Percentiles rank a stretch among this genome's conserved stretches.
phyloP scores from a whole-genome alignment of 176 grass and related monocot genomes.

The maize (Zea mays) region Zm-B73-REFERENCE-NAM-5.0 NC_050102.1:128306501-128307000 shows the following conservation, averaged over 20 bases:
- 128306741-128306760: constrained; percentile 26
- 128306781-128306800: constrained; percentile 47
- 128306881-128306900: constrained; percentile 23
- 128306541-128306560: not conserved
- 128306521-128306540: not conserved
- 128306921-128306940: not conserved
- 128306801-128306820: constrained; percentile 50
- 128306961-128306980: not conserved
- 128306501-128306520: not conserved
- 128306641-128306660: constrained; percentile 18
- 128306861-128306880: constrained; percentile 23
- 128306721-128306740: constrained; percentile 17
- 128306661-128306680: constrained; percentile 20
- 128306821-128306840: constrained; percentile 26
- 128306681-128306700: not conserved
- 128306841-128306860: constrained; percentile 16
- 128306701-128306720: constrained; percentile 14
- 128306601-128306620: not conserved
- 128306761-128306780: constrained; percentile 32
- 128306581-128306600: not conserved
- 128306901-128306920: constrained; percentile 2
- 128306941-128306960: not conserved
- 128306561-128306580: not conserved
- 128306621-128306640: constrained; percentile 30
- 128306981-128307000: not conserved